Conservation (phyloP, 306 rosid species). For the Cucurbita ficifolia region DNA sequence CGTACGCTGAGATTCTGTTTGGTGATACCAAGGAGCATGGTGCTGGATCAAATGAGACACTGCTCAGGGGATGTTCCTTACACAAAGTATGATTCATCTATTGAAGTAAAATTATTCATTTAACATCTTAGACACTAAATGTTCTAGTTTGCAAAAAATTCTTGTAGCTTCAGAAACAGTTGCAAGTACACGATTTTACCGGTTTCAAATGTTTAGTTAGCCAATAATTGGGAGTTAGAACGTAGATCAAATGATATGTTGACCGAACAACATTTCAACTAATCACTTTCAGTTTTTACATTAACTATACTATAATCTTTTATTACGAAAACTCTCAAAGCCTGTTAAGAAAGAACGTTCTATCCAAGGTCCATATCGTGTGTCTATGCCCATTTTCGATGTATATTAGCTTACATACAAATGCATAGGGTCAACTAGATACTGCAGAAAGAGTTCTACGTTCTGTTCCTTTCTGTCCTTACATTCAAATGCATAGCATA, state of each 20-base stretch:
- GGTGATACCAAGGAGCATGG: constrained; percentile 41
- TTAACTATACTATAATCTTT: not conserved
- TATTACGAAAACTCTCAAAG: not conserved
- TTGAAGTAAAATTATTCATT: constrained; percentile 2
- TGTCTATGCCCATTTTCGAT: not conserved
- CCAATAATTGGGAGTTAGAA: not conserved
- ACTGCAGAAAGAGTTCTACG: not conserved
- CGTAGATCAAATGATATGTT: not conserved
- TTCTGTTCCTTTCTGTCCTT: not conserved
- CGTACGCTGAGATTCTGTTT: constrained; percentile 80
- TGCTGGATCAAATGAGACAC: constrained; percentile 26
- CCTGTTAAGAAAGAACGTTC: not conserved
- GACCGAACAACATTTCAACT: not conserved
- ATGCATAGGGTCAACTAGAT: not conserved
- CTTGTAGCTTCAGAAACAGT: not conserved
- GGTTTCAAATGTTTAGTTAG: not conserved
- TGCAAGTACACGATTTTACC: not conserved
- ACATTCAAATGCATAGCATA: not conserved
- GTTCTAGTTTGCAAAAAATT: not conserved
- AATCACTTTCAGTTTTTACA: not conserved
- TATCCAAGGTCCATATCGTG: not conserved
- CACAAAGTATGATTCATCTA: constrained; percentile 52
- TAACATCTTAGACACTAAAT: not conserved
- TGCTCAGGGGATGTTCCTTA: constrained; percentile 73
- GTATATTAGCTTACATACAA: not conserved